phyloP scores from a whole-genome alignment of 202 grass and related monocot genomes.

The Digitaria exilis region DNA sequence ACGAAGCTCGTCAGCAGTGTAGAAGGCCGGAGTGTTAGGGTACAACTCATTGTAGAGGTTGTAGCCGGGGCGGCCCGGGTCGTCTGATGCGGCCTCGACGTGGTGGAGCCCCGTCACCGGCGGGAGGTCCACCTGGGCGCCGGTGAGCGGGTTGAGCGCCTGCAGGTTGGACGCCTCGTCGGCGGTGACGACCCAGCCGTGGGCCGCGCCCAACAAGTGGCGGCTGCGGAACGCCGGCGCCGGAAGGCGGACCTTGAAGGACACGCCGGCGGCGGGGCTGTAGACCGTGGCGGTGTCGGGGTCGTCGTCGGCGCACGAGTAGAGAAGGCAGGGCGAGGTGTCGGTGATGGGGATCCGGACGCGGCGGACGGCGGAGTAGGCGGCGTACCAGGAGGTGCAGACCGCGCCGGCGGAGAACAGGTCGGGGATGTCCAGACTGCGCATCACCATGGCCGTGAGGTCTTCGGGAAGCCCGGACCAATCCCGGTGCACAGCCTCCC shows the following conservation, averaged over 20 bases:
- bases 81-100: too few relatives aligned
- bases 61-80: too few relatives aligned
- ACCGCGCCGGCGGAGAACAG: not conserved
- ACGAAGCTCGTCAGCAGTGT: too few relatives aligned
- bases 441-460: not conserved
- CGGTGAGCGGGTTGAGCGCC: too few relatives aligned
- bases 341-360: slow-evolving; percentile 7
- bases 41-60: too few relatives aligned
- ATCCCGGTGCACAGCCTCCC: not conserved
- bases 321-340: not conserved
- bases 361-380: not conserved
- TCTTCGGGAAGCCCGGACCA: not conserved
- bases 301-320: not conserved
- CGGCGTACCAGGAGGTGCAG: slow-evolving; percentile 11
- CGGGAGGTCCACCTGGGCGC: too few relatives aligned
- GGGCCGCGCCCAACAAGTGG: too few relatives aligned
- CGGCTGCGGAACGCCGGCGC: too few relatives aligned
- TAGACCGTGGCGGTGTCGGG: not conserved
- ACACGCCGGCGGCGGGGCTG: not conserved
- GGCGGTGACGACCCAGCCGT: too few relatives aligned
- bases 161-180: too few relatives aligned
- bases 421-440: not conserved
- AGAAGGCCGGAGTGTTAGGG: too few relatives aligned
- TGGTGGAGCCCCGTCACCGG: too few relatives aligned
- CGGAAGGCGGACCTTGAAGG: slow-evolving; percentile 7